These are phyloP conservation scores for Psilocybe tampanensis DNA, from an alignment of 768 basidiomycete species.

Conservation along the genomic window DNA sequence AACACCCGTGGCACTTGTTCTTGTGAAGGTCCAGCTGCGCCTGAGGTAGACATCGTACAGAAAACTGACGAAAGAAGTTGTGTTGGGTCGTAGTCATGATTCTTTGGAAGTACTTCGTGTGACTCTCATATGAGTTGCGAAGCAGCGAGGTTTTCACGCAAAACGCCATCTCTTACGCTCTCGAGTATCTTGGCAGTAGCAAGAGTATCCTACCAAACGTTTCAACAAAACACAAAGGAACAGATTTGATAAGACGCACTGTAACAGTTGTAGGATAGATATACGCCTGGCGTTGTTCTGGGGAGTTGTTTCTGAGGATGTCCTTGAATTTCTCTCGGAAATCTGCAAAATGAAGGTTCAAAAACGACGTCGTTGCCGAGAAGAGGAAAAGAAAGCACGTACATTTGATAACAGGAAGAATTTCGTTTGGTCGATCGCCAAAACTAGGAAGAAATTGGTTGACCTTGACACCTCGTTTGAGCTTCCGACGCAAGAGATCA, in stretches of 20 bases:
- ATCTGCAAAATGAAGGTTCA: conserved; percentile 39
- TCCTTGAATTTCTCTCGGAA: conserved; percentile 72
- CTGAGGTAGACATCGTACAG: not conserved
- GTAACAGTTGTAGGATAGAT: conserved; percentile 73
- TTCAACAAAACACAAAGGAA: not conserved
- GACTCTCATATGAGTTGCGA: conserved; percentile 54
- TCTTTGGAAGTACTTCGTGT: no score
- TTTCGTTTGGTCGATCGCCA: conserved; percentile 70
- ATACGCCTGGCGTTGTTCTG: conserved; percentile 56
- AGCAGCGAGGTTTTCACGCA: conserved; percentile 55
- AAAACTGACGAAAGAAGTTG: not conserved
- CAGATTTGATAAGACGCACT: conserved; percentile 36
- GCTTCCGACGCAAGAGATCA: conserved; percentile 68
- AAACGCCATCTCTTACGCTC: conserved; percentile 64
- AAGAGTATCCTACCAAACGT: conserved; percentile 52
- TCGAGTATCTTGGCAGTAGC: conserved; percentile 62
- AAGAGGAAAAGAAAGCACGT: conserved; percentile 22
- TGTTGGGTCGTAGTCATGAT: not conserved
- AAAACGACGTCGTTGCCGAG: not conserved
- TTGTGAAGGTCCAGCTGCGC: no score
- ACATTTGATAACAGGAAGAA: conserved; percentile 66
- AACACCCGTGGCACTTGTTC: no score
- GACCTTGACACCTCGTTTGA: conserved; percentile 58
- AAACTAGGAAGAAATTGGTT: conserved; percentile 66
- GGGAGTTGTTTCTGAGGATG: conserved; percentile 59